phyloP scores from a whole-genome alignment of 148 eudicot species.

The Amaranthus hypochondriacus region DNA sequence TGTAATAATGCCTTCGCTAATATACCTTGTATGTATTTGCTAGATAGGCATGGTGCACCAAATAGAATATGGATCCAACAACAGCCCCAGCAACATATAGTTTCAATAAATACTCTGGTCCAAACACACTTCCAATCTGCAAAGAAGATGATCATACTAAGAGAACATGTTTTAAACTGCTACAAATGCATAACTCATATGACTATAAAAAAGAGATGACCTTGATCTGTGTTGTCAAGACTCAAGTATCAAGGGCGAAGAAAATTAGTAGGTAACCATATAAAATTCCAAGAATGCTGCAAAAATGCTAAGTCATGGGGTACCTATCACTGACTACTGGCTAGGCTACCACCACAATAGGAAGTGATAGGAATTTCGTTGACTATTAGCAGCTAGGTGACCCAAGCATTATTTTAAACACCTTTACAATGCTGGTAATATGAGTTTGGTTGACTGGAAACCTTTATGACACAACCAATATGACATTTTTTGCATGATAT shows the following conservation, averaged over 20 bases:
- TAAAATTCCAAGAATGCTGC: not conserved
- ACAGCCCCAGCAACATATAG: conserved; percentile 76
- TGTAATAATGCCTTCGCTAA: not conserved
- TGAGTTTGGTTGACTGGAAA: too few species aligned
- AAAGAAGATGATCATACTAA: conserved; percentile 19
- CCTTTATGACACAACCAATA: too few species aligned
- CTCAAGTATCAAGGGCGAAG: too few species aligned
- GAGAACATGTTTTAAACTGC: not conserved
- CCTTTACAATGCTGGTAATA: too few species aligned
- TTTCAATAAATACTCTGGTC: conserved; percentile 66
- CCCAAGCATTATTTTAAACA: too few species aligned
- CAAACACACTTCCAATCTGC: conserved; percentile 67
- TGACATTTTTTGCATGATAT: too few species aligned
- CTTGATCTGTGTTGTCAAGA: not conserved
- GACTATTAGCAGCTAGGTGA: too few species aligned
- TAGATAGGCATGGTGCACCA: conserved; percentile 61
- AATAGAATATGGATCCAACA: conserved; percentile 70
- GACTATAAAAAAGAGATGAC: not conserved
- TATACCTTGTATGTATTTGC: conserved; percentile 46
- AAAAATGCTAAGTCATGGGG: not conserved
- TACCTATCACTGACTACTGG: not conserved
- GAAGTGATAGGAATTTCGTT: too few species aligned
- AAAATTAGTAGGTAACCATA: too few species aligned
- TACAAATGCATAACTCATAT: not conserved
- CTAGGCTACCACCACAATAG: not conserved